A percentile compares a stretch with the other conserved stretches of the same genome.
Evolutionary conservation across 139 green algal species (phyloP).

Genomic region (Closterium sp.): DNA sequence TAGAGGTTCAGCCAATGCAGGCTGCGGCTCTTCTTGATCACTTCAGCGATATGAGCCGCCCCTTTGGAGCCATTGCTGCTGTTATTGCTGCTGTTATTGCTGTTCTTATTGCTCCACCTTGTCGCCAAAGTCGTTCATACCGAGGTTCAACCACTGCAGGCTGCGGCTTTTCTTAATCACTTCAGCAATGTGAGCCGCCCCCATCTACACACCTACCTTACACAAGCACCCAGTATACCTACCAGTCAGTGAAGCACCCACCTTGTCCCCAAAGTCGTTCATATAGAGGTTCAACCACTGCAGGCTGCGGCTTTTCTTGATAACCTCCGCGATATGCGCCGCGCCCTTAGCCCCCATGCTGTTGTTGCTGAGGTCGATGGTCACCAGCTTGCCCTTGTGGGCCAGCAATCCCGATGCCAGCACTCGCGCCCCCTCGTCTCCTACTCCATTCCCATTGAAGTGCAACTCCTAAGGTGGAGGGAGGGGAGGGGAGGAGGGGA

Average conservation of each 20-base stretch:
- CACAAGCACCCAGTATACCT: no score
- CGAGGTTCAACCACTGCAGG: constrained; percentile 84
- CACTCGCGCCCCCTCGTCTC: constrained; percentile 76
- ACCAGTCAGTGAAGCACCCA: no score
- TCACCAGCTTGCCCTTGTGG: constrained; percentile 55
- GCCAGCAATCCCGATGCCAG: constrained; percentile 74
- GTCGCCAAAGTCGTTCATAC: constrained; percentile 96
- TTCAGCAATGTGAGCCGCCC: constrained; percentile 67
- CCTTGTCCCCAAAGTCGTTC: constrained; percentile 87
- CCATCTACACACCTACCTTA: no score
- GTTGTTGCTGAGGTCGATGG: constrained; percentile 94
- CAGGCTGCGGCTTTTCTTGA: constrained; percentile 66
- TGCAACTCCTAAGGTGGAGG: constrained; percentile 66
- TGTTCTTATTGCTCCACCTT: no score
- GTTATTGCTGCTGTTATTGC: no score
- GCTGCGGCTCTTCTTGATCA: no score
- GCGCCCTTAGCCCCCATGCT: constrained; percentile 69
- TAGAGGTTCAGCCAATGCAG: constrained; percentile 71
- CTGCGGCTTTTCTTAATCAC: constrained; percentile 66
- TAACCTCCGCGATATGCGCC: constrained; percentile 68
- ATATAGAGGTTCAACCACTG: constrained; percentile 92
- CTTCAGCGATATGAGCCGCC: no score
- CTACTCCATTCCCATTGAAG: constrained; percentile 92
- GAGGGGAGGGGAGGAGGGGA: background rate
- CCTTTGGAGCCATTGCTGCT: no score